These are phyloP conservation scores for Trametes gibbosa DNA, from an alignment of 768 basidiomycete genomes.

Conservation along the genomic window DNA sequence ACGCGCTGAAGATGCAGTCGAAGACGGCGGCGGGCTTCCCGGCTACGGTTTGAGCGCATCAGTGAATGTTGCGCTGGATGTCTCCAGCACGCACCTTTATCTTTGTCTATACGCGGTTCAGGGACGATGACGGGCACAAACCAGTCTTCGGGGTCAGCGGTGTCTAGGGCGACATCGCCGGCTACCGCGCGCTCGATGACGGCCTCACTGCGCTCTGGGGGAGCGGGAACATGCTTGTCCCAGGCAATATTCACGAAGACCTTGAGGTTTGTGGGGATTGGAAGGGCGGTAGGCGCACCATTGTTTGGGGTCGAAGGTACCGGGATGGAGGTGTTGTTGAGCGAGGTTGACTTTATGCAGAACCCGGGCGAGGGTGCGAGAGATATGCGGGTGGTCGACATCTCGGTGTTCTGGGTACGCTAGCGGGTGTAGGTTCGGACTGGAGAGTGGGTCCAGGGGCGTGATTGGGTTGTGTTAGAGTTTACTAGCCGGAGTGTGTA, in stretches of 20 bases:
- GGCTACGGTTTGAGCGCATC: conserved; percentile 38
- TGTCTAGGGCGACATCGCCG: conserved; percentile 42
- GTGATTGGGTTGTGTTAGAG: conserved; percentile 4
- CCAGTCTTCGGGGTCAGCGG: conserved; percentile 43
- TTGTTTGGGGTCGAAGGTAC: background rate
- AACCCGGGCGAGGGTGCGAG: conserved; percentile 67
- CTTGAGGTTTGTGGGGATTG: conserved; percentile 51
- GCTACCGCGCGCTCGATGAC: conserved; percentile 57
- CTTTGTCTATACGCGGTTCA: conserved; percentile 55
- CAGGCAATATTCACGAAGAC: conserved; percentile 76
- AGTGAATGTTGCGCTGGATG: background rate
- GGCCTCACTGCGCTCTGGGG: conserved; percentile 59
- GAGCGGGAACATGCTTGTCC: conserved; percentile 65
- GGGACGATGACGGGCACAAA: conserved; percentile 74
- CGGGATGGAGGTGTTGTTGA: conserved; percentile 29
- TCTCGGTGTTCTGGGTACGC: background rate
- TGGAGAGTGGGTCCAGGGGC: background rate
- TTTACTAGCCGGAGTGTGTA: background rate
- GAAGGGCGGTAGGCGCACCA: conserved; percentile 16
- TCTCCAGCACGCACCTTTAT: conserved; percentile 55
- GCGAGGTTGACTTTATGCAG: conserved; percentile 59
- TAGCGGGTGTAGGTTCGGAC: conserved; percentile 10
- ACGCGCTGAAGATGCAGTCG: conserved; percentile 64
- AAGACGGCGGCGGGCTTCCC: conserved; percentile 70
- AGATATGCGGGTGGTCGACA: conserved; percentile 25